Conservation (phyloP, 2,329 filamentous ascomycete species). For the Aspergillus pseudotamarii region DNA sequence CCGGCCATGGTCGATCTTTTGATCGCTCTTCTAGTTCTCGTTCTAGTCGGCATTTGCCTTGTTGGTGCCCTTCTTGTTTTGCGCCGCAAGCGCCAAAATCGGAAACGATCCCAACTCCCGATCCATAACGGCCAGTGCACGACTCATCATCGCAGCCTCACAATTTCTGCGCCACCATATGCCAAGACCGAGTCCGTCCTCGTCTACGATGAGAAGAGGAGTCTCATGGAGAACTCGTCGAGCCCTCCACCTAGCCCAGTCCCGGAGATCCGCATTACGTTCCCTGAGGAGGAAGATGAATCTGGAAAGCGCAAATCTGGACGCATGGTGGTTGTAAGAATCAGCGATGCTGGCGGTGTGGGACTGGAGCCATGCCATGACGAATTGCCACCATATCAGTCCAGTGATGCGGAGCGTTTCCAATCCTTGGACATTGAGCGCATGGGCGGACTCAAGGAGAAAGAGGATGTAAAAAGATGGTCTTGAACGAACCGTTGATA, state of each 20-base stretch:
- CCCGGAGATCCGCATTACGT: constrained; percentile 96
- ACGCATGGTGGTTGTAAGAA: constrained; percentile 85
- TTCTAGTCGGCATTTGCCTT: constrained; percentile 71
- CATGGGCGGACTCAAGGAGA: constrained; percentile 93
- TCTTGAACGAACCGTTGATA: constrained; percentile 26
- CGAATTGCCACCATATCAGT: constrained; percentile 86
- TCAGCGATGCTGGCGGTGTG: constrained; percentile 81
- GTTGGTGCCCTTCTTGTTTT: constrained; percentile 71
- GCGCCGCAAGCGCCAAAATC: constrained; percentile 65
- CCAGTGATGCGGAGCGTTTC: constrained; percentile 76
- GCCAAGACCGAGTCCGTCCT: constrained; percentile 70
- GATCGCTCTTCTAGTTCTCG: constrained; percentile 75
- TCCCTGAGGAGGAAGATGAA: constrained; percentile 88
- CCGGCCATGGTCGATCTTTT: constrained; percentile 72
- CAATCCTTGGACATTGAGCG: constrained; percentile 93
- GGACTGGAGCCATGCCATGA: constrained; percentile 83
- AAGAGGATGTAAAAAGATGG: constrained; percentile 56
- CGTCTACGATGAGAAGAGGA: constrained; percentile 77
- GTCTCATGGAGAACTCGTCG: constrained; percentile 73
- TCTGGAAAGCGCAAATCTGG: constrained; percentile 78
- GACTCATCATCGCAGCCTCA: constrained; percentile 58
- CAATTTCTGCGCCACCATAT: constrained; percentile 54
- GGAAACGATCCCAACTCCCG: constrained; percentile 58
- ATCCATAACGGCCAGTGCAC: constrained; percentile 65
- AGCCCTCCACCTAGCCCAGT: constrained; percentile 81